A percentile compares a stretch with the other conserved stretches of the same genome.
These are phyloP conservation scores for Mycena citricolor DNA, from an alignment of 1,284 basidiomycete genomes.

Conservation along the genomic window DNA sequence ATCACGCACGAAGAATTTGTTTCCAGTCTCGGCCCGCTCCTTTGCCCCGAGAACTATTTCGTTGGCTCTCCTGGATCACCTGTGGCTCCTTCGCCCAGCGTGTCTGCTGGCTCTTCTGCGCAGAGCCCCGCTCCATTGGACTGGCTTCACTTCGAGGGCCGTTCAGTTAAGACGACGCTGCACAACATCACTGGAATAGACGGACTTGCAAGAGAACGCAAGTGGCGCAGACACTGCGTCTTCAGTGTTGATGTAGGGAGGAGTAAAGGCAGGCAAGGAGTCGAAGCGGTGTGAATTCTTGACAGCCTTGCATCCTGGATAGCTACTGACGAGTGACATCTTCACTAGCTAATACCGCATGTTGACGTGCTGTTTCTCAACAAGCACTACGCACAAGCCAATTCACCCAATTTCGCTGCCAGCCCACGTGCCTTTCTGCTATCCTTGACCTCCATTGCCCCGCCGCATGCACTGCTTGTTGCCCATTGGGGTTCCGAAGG, in stretches of 20 bases:
- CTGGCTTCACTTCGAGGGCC: constrained; percentile 81
- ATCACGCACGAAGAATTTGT: constrained; percentile 83
- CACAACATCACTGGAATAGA: constrained; percentile 75
- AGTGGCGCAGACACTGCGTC: constrained; percentile 76
- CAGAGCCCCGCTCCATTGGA: constrained; percentile 73
- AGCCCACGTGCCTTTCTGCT: constrained; percentile 74
- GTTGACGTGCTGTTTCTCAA: constrained; percentile 77
- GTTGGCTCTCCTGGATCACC: constrained; percentile 35
- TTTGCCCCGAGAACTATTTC: constrained; percentile 74
- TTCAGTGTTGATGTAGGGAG: constrained; percentile 76
- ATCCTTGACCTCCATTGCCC: constrained; percentile 61
- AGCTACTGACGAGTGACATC: constrained; percentile 20
- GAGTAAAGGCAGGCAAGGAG: constrained; percentile 64
- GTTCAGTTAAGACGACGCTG: constrained; percentile 71
- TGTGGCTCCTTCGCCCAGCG: constrained; percentile 38
- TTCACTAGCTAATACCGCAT: constrained; percentile 66
- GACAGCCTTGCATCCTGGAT: constrained; percentile 9
- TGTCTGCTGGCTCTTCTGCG: constrained; percentile 32
- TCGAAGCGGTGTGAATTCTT: constrained; percentile 62
- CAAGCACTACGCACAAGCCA: constrained; percentile 61
- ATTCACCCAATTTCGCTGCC: constrained; percentile 54
- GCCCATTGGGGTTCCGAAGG: constrained; percentile 76
- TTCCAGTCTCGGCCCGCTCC: constrained; percentile 68
- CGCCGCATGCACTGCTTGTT: constrained; percentile 73
- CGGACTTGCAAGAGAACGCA: constrained; percentile 73